A percentile compares a stretch with the other conserved stretches of the same genome.
Evolutionary conservation across 768 basidiomycete species (phyloP).

Genomic region (Boletus rubescentipes): DNA sequence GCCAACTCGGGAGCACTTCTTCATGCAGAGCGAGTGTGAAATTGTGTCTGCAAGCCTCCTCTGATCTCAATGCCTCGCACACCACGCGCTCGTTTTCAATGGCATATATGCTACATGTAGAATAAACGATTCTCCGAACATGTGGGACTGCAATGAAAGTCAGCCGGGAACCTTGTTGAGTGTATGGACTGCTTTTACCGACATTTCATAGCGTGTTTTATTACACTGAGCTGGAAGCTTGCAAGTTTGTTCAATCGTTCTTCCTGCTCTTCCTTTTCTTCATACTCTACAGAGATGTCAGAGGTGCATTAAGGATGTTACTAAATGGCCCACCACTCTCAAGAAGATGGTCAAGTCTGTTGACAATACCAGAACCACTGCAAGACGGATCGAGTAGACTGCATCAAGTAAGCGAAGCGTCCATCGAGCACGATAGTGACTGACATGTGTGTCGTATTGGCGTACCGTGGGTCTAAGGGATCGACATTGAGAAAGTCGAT

Average conservation of each 20-base stretch:
- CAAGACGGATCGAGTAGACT: conserved; percentile 96
- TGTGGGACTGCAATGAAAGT: conserved; percentile 57
- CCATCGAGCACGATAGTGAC: conserved; percentile 24
- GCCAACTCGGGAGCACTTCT: conserved; percentile 80
- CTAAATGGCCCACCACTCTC: conserved; percentile 55
- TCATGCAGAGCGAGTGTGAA: conserved; percentile 69
- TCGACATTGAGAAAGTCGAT: conserved; percentile 83
- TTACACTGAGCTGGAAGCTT: conserved; percentile 85
- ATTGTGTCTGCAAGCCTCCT: conserved; percentile 56
- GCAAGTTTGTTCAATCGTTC: conserved; percentile 82
- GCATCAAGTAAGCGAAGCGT: background rate
- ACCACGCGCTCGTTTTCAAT: conserved; percentile 95
- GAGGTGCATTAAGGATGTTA: conserved; percentile 1
- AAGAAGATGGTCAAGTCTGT: conserved; percentile 81
- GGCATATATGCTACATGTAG: conserved; percentile 93
- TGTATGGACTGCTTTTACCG: conserved; percentile 25
- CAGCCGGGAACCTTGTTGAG: conserved; percentile 5
- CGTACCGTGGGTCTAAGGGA: conserved; percentile 62
- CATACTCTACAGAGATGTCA: conserved; percentile 43
- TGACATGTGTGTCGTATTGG: conserved; percentile 82
- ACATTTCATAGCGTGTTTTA: conserved; percentile 97
- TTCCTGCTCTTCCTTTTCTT: conserved; percentile 55
- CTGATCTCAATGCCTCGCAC: conserved; percentile 62
- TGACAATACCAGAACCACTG: conserved; percentile 91
- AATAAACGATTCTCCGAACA: conserved; percentile 85